Percentiles rank a stretch among this genome's conserved stretches.
Evolutionary conservation across 306 rosid genomes (phyloP).

Genomic region (Trifolium dubium): DNA sequence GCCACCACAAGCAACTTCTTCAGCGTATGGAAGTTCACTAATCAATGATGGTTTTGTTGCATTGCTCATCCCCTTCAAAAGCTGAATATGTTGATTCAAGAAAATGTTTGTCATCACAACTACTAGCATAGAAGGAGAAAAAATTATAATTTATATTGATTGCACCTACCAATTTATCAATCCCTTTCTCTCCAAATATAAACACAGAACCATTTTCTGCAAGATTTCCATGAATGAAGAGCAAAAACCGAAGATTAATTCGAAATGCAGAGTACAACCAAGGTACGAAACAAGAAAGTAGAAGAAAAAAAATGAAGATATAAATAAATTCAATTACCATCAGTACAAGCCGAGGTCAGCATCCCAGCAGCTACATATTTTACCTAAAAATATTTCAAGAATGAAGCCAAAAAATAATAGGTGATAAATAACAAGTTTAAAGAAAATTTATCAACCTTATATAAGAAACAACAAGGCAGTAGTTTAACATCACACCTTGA

Average conservation of each 20-base stretch:
- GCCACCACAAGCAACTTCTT: conserved; percentile 94
- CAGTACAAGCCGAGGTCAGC: conserved; percentile 83
- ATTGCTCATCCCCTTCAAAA: conserved; percentile 50
- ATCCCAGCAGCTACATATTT: conserved; percentile 80
- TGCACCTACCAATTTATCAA: conserved; percentile 67
- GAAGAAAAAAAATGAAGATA: not conserved
- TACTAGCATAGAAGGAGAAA: not conserved
- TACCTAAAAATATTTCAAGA: conserved; percentile 56
- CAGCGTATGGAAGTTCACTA: conserved; percentile 66
- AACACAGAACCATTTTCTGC: conserved; percentile 85
- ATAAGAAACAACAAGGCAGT: conserved; percentile 34
- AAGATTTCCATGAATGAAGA: conserved; percentile 43
- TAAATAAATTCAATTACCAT: conserved; percentile 60
- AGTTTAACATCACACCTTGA: conserved; percentile 65
- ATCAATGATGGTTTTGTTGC: conserved; percentile 61
- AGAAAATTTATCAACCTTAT: conserved; percentile 34
- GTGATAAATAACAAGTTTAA: conserved; percentile 19
- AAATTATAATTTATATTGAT: conserved; percentile 21
- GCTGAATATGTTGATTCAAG: conserved; percentile 54
- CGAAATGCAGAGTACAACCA: conserved; percentile 15
- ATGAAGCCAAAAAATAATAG: conserved; percentile 27
- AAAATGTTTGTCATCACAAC: conserved; percentile 25
- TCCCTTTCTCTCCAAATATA: conserved; percentile 75
- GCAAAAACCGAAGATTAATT: conserved; percentile 14
- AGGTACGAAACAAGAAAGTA: conserved; percentile 5